Evolutionary conservation across 2,329 filamentous ascomycete genomes (phyloP), one percentile per base, ranked within the genome.

Genomic region (Tolypocladium tundrense): DNA sequence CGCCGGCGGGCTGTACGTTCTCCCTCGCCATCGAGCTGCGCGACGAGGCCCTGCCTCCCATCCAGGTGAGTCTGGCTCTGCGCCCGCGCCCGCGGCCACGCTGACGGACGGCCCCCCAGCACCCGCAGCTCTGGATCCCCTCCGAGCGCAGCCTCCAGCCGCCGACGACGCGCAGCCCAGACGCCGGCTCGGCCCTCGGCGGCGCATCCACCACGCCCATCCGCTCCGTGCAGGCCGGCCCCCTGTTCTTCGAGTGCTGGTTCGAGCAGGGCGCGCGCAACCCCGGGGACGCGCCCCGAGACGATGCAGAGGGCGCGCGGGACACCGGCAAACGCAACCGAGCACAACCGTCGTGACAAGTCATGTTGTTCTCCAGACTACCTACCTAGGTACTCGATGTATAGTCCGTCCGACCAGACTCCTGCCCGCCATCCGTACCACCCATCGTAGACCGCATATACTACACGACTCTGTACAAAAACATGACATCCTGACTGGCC

Each of bases 21-120:
- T 90, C 88, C 0, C 70, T 93, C n/a, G 87, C 86, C 0, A 80
- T 93, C 45, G 89, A 93, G 70, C 69, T 92, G 62, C 82, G 81
- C 43, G 82, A 87, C 27, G 78, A 85, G 45, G 78, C 77, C 0
- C 72, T 79, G 13, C 77, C 82, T 11, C 85, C 84, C 0, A 83
- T 86, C 60, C 79, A 78, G 57, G 83, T 85, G 70, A 67, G 80
- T 55, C 24, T 73, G 24, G 50, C 41, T 19, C 35, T 43, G 39
- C 54, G 10, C 48, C 4, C 39, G 24, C 43, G 13, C 5, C 37
- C 41, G 11, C 14, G 19, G 37, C 10, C 13, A 7, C 3, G 21
- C 41, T 43, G 6, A 43, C 55, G n/a, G 4, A 1, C 53, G 24
- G 3, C 31, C 2, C 31, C 19, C 7, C 54, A 84, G 78, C 78